A percentile compares a stretch with the other conserved stretches of the same genome.
Evolutionary conservation across 306 rosid species (phyloP).

Genomic region (Vachellia pachyceras): DNA sequence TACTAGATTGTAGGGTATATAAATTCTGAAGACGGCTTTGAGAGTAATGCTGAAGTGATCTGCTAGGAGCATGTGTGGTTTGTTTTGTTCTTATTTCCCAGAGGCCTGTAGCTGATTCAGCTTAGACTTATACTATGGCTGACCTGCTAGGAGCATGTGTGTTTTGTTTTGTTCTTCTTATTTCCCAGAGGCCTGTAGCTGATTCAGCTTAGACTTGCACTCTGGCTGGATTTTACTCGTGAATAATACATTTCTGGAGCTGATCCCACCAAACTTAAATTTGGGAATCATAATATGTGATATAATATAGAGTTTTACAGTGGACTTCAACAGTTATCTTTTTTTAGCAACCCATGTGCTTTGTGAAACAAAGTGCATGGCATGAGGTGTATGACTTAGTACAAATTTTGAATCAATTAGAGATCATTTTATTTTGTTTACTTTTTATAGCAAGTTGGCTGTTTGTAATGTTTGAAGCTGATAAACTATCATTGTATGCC

Average conservation of each 20-base stretch:
- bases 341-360: conserved; percentile 16
- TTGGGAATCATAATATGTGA: neutral
- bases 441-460: neutral
- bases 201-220: neutral
- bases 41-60: neutral
- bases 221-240: neutral
- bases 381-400: conserved; percentile 19
- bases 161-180: neutral
- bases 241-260: neutral
- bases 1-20: neutral
- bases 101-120: neutral
- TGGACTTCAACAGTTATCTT: conserved; percentile 17
- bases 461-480: conserved; percentile 11
- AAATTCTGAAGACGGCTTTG: neutral
- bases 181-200: neutral
- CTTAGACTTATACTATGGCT: neutral
- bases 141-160: neutral
- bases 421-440: neutral
- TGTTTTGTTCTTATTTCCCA: neutral
- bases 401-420: conserved; percentile 19
- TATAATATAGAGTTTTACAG: conserved; percentile 1
- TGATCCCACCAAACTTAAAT: neutral
- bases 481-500: neutral
- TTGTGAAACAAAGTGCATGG: conserved; percentile 29
- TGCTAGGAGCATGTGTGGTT: neutral